phyloP scores from a whole-genome alignment of 768 basidiomycete genomes.

The Boletus pseudo-olivaceus region DNA sequence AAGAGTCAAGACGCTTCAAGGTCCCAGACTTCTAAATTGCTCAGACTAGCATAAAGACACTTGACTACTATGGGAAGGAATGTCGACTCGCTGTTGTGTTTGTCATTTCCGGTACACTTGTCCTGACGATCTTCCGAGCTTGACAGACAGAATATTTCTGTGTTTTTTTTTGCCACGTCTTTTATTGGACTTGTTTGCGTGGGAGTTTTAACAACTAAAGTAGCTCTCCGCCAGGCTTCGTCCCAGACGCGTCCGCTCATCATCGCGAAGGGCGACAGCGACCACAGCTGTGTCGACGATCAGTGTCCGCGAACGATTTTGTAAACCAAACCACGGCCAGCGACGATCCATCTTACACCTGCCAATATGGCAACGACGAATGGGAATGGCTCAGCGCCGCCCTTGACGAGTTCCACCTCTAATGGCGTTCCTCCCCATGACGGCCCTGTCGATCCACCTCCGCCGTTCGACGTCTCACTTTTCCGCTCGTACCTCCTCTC shows the following conservation, averaged over 20 bases:
- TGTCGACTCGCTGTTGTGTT: background rate
- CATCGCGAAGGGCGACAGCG: constrained; percentile 22
- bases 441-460: constrained; percentile 36
- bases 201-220: constrained; percentile 16
- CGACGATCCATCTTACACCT: constrained; percentile 5
- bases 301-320: constrained; percentile 1
- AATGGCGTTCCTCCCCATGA: constrained; percentile 28
- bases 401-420: constrained; percentile 29
- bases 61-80: background rate
- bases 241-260: constrained; percentile 25
- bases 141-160: background rate
- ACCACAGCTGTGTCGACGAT: constrained; percentile 8
- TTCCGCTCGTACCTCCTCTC: constrained; percentile 70
- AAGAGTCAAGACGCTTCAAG: background rate
- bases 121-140: background rate
- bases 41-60: background rate
- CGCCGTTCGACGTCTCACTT: constrained; percentile 60
- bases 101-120: background rate
- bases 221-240: background rate
- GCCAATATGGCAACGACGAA: constrained; percentile 22
- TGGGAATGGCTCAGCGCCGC: constrained; percentile 23
- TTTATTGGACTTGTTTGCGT: constrained; percentile 17
- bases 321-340: constrained; percentile 11
- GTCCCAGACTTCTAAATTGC: background rate
- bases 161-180: constrained; percentile 5